A percentile compares a stretch with the other conserved stretches of the same genome.
These are phyloP conservation scores for Chlamydomonas sphaeroides DNA, from an alignment of 139 green algal species.

Conservation along the genomic window DNA sequence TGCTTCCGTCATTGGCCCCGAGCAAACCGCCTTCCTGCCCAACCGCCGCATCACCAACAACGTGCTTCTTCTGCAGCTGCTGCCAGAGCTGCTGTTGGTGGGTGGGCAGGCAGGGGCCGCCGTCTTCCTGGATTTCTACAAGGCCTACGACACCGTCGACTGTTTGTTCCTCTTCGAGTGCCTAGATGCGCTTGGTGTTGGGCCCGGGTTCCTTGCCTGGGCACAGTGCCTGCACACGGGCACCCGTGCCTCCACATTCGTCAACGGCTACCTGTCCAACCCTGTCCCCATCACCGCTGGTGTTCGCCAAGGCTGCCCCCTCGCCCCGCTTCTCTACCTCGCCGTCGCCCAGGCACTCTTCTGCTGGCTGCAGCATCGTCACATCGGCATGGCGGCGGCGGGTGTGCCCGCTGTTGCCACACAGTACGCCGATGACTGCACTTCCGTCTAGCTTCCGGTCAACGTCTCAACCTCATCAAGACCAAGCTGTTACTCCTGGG, in stretches of 20 bases:
- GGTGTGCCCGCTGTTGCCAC: too few species aligned
- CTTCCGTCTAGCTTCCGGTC: too few species aligned
- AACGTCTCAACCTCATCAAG: too few species aligned
- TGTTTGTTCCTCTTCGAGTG: conserved; percentile 25
- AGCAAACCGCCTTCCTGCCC: too few species aligned
- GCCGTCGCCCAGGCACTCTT: background rate
- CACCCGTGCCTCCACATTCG: conserved; percentile 6
- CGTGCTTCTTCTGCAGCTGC: background rate
- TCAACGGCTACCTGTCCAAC: conserved; percentile 30
- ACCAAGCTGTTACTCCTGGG: too few species aligned
- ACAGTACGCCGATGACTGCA: too few species aligned
- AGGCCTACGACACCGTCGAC: conserved; percentile 50
- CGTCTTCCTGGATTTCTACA: conserved; percentile 39
- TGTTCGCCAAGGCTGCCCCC: conserved; percentile 46
- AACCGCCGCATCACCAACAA: background rate
- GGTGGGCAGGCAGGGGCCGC: background rate
- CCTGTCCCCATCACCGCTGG: conserved; percentile 12
- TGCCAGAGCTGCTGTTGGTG: too few species aligned
- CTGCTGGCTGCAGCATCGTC: background rate
- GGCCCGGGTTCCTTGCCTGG: conserved; percentile 29
- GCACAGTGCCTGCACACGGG: background rate
- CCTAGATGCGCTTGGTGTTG: conserved; percentile 25
- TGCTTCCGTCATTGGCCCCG: too few species aligned
- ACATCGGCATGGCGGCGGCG: too few species aligned
- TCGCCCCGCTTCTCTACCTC: conserved; percentile 13